Evolutionary conservation across 306 rosid species (phyloP).

Genomic region (Begonia masoniana): DNA sequence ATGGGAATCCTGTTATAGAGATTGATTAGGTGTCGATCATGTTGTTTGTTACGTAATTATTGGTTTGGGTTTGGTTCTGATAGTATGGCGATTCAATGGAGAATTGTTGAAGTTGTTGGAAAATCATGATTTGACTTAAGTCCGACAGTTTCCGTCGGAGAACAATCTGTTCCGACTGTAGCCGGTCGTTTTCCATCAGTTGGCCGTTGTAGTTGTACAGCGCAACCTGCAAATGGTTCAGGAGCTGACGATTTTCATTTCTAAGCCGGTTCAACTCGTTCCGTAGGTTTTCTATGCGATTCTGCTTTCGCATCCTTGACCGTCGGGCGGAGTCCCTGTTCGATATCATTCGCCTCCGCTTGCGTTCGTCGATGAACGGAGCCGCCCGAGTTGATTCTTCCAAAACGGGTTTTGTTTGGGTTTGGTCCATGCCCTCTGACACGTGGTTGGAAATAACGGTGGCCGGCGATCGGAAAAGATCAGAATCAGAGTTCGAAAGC

Average conservation of each 20-base stretch:
- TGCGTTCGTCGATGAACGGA: slow-evolving; percentile 37
- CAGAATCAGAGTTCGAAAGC: slow-evolving; percentile 13
- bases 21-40: too few relatives aligned
- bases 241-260: slow-evolving; percentile 46
- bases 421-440: slow-evolving; percentile 10
- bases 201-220: slow-evolving; percentile 20
- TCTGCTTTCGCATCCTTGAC: slow-evolving; percentile 82
- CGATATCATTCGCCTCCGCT: slow-evolving; percentile 64
- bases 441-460: slow-evolving; percentile 27
- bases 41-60: too few relatives aligned
- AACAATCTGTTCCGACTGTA: slow-evolving; percentile 30
- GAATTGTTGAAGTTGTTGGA: slow-evolving; percentile 32
- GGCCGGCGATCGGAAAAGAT: slow-evolving; percentile 3
- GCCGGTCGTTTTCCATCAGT: slow-evolving; percentile 40
- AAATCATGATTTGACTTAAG: slow-evolving; percentile 34
- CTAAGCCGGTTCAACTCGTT: slow-evolving; percentile 48
- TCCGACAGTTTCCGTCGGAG: slow-evolving; percentile 35
- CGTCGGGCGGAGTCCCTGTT: slow-evolving; percentile 86
- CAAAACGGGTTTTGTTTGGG: not conserved
- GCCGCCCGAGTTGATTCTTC: slow-evolving; percentile 7
- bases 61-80: too few relatives aligned
- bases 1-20: too few relatives aligned
- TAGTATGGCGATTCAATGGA: too few relatives aligned
- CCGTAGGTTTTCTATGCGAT: slow-evolving; percentile 66
- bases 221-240: slow-evolving; percentile 34